Percentiles rank a stretch among this genome's conserved stretches.
Evolutionary conservation across 768 basidiomycete species (phyloP).

Genomic region (Hysterangium stoloniferum): DNA sequence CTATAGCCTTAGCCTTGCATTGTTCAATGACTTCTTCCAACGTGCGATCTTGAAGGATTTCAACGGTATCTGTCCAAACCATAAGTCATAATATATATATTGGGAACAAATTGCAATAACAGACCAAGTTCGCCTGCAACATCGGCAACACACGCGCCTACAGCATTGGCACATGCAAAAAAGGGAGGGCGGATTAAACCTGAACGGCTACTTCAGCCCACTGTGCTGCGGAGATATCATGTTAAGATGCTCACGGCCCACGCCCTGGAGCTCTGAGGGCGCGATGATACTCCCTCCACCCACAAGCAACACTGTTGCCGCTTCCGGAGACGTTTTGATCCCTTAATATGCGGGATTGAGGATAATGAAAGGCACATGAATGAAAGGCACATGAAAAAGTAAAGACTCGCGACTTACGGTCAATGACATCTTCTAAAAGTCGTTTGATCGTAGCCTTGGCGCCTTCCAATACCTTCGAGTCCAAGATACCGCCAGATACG

Average conservation of each 20-base stretch:
- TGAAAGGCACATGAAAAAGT: neutral
- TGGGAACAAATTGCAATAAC: conserved; percentile 16
- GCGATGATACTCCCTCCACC: conserved; percentile 59
- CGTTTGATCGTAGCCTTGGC: conserved; percentile 35
- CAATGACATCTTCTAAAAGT: conserved; percentile 41
- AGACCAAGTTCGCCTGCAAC: conserved; percentile 42
- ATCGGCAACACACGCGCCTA: conserved; percentile 45
- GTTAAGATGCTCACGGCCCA: conserved; percentile 22
- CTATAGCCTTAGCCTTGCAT: conserved; percentile 33
- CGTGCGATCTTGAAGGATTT: conserved; percentile 23
- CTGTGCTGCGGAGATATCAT: neutral
- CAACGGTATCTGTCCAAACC: conserved; percentile 29
- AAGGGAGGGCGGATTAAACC: conserved; percentile 42
- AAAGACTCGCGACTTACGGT: conserved; percentile 18
- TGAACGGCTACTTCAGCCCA: neutral
- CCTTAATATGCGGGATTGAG: no score
- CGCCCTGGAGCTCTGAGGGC: conserved; percentile 42
- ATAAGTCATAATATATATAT: neutral
- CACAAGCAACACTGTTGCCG: conserved; percentile 52
- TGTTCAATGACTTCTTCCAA: conserved; percentile 26
- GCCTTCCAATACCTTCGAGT: conserved; percentile 19
- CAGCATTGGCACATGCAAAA: conserved; percentile 30
- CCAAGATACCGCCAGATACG: neutral
- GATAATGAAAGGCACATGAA: neutral
- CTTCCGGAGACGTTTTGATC: conserved; percentile 58